These are phyloP conservation scores for Globisporangium mamillatum DNA, from an alignment of 352 stramenopile species.

Conservation along the genomic window DNA sequence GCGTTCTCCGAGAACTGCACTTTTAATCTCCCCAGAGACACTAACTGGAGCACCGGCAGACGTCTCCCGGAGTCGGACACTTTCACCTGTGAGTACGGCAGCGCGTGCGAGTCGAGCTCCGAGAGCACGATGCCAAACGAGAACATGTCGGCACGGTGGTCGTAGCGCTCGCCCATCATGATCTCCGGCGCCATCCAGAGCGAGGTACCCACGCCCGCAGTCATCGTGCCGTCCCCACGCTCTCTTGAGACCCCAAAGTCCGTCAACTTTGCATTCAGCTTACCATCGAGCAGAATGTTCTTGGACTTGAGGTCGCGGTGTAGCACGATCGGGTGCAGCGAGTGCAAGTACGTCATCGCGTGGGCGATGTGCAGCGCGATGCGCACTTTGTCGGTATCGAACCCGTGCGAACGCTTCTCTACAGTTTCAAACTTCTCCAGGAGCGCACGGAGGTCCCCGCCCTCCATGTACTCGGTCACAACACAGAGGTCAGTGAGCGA, in stretches of 20 bases:
- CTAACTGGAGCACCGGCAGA: constrained; percentile 39
- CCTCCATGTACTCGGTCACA: constrained; percentile 44
- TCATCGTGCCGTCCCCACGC: constrained; percentile 32
- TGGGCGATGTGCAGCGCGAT: constrained; percentile 44
- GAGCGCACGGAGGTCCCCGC: constrained; percentile 33
- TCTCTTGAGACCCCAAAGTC: constrained; percentile 49
- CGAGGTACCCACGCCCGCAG: constrained; percentile 30
- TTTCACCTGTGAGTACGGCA: constrained; percentile 25
- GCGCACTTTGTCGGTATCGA: constrained; percentile 47
- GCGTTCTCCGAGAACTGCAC: constrained; percentile 32
- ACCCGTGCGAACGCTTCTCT: constrained; percentile 29
- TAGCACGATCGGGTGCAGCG: constrained; percentile 36
- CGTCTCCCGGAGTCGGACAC: constrained; percentile 20
- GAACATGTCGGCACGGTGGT: constrained; percentile 41
- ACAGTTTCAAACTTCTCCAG: constrained; percentile 26
- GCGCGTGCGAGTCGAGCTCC: constrained; percentile 40
- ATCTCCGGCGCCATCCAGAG: constrained; percentile 49
- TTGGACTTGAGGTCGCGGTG: constrained; percentile 40
- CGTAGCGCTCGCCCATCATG: constrained; percentile 43
- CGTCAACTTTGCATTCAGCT: constrained; percentile 35
- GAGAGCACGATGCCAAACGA: constrained; percentile 47
- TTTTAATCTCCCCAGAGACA: constrained; percentile 27
- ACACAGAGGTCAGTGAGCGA: constrained; percentile 33
- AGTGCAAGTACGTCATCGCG: constrained; percentile 50
- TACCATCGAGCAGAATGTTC: constrained; percentile 39